Base-by-base conservation (phyloP, 2,329 filamentous ascomycete genomes). In the Dactylellina cionopaga region DNA sequence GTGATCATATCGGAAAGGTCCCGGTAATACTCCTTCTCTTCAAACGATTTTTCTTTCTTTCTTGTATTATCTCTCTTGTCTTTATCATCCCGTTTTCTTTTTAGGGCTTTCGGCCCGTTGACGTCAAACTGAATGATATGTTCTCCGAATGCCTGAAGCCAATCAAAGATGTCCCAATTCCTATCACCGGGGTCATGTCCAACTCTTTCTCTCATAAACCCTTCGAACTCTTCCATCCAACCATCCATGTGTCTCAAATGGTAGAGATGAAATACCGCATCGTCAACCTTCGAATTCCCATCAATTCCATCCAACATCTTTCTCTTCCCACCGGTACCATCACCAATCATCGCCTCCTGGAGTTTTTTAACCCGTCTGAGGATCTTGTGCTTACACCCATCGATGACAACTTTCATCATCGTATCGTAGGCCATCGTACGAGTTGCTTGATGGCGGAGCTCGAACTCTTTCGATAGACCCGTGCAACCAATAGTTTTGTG, bases 291-390 rank as follows among this genome's bases (percentile, higher is more conserved):
- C 15, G n/a, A n/a, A 13, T n/a, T 19, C 39, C 17, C 15, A 13
- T 17, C 10, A 44, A 11, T 22, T 44, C 41, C 41, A 19, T 44
- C 41, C 4, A 44, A 10, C 3, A 44, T 22, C 5, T 24, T n/a
- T 4, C 41, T n/a, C 24, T 10, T 11, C 11, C 41, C 51, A 1
- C 7, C 10, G 5, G 5, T 19, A 19, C n/a, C 35, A 13, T 6
- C 33, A 4, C n/a, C 11, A 5, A 19, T 9, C 5, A 56, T 43
- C n/a, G 37, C 35, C 1, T 25, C 33, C 22, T 41, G 33, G 5
- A 56, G 37, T 43, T 56, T 56, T 7, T 25, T 11, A 22, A 49
- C 22, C 17, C 44, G 44, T 11, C 22, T 49, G 5, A 49, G 44
- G 10, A 49, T 9, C 22, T 49, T 49, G 6, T 9, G 6, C 13